These are phyloP conservation scores for Yamagishiella unicocca DNA, from an alignment of 139 green algal species.

Conservation along the genomic window DNA sequence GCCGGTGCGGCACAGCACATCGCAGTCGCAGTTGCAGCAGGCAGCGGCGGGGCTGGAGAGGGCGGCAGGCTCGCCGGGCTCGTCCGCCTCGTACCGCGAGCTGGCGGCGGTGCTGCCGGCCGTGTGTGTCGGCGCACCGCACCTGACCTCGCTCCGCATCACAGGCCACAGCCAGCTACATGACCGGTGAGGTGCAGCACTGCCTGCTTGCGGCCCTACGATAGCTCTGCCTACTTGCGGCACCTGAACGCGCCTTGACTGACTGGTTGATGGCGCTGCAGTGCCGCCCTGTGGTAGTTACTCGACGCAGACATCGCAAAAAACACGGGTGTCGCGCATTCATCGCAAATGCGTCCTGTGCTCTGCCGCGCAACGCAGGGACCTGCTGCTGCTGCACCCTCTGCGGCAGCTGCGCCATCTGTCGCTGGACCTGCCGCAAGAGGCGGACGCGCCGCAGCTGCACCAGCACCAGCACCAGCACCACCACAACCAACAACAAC, in stretches of 20 bases:
- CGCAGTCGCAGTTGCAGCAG: neutral
- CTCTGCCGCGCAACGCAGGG: neutral
- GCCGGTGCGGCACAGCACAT: neutral
- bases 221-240: too few relatives aligned
- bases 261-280: too few relatives aligned
- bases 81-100: neutral
- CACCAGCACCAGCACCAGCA: neutral
- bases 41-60: neutral
- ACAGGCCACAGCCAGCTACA: slow-evolving; percentile 21
- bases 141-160: slow-evolving; percentile 20
- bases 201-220: too few relatives aligned
- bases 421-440: neutral
- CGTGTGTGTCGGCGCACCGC: neutral
- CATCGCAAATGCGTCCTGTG: too few relatives aligned
- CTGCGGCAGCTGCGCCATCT: slow-evolving; percentile 25
- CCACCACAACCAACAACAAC: neutral
- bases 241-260: too few relatives aligned
- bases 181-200: slow-evolving; percentile 1
- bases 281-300: too few relatives aligned
- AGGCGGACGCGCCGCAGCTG: too few relatives aligned
- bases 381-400: slow-evolving; percentile 27
- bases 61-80: neutral
- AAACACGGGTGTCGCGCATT: too few relatives aligned
- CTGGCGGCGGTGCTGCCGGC: neutral
- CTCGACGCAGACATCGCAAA: too few relatives aligned